Evolutionary conservation across 352 stramenopile genomes (phyloP).

Genomic region (Thalassiosira allenii): DNA sequence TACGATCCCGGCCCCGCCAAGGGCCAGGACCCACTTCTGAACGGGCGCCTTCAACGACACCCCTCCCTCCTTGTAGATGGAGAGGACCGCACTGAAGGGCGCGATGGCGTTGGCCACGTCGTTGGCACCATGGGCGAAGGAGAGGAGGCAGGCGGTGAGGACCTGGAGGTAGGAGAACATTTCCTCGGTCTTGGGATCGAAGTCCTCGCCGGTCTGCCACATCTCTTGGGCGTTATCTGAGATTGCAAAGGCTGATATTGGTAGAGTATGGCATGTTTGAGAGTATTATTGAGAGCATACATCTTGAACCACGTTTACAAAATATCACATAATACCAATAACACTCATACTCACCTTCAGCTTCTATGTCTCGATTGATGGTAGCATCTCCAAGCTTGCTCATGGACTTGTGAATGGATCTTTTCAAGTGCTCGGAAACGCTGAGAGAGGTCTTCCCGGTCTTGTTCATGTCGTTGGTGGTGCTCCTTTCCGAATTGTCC

Average conservation of each 20-base stretch:
- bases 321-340: too few relatives aligned
- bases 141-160: constrained; percentile 84
- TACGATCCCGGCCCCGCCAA: constrained; percentile 81
- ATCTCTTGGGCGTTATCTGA: constrained; percentile 23
- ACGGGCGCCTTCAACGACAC: constrained; percentile 41
- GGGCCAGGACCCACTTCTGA: constrained; percentile 84
- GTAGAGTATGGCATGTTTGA: too few relatives aligned
- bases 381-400: constrained; percentile 14
- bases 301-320: too few relatives aligned
- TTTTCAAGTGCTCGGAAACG: neutral
- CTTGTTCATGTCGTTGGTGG: neutral
- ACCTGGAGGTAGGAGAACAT: constrained; percentile 86
- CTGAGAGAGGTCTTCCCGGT: neutral
- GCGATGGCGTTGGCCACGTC: constrained; percentile 88
- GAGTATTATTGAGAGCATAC: too few relatives aligned
- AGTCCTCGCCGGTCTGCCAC: constrained; percentile 44
- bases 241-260: constrained; percentile 8
- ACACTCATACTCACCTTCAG: constrained; percentile 2
- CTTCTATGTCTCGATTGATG: constrained; percentile 31
- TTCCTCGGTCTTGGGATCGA: constrained; percentile 68
- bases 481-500: constrained; percentile 2
- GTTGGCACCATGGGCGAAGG: constrained; percentile 88
- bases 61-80: constrained; percentile 81
- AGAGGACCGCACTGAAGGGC: constrained; percentile 80
- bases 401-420: constrained; percentile 9